phyloP scores from a whole-genome alignment of 2,329 filamentous ascomycete species.

The Fusarium sp. region DNA sequence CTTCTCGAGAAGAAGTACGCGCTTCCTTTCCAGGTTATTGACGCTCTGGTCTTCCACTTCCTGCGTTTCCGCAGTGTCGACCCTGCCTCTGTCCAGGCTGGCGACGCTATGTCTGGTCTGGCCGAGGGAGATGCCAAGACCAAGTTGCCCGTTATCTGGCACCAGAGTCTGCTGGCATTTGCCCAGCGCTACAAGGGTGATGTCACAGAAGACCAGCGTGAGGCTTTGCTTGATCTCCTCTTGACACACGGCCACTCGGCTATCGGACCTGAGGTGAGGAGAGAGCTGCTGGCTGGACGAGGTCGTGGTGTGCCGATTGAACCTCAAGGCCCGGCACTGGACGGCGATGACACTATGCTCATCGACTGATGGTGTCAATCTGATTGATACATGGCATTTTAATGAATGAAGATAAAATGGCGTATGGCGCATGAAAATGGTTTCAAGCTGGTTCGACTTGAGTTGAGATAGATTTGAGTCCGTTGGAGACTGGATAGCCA shows the following conservation, averaged over 20 bases:
- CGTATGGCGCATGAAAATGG: conserved; percentile 48
- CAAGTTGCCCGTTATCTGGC: conserved; percentile 94
- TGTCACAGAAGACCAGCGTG: conserved; percentile 94
- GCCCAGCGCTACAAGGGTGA: conserved; percentile 96
- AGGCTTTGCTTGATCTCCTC: conserved; percentile 89
- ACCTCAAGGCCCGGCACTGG: conserved; percentile 66
- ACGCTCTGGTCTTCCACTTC: conserved; percentile 97
- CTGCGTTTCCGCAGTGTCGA: conserved; percentile 85
- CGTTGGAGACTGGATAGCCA: conserved; percentile 35
- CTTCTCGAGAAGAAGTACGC: conserved; percentile 98
- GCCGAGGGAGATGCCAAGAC: conserved; percentile 65
- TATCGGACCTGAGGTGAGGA: conserved; percentile 91
- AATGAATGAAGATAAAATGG: conserved; percentile 47
- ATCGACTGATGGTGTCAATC: conserved; percentile 64
- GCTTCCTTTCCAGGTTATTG: conserved; percentile 93
- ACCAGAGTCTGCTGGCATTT: conserved; percentile 93
- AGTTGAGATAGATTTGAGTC: conserved; percentile 44
- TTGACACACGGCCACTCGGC: conserved; percentile 86
- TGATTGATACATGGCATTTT: conserved; percentile 32
- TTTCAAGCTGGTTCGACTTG: conserved; percentile 44
- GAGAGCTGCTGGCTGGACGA: conserved; percentile 89
- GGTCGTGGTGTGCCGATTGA: conserved; percentile 82
- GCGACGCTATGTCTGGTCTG: conserved; percentile 68
- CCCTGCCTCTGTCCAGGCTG: conserved; percentile 66
- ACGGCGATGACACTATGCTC: conserved; percentile 95